phyloP scores from a whole-genome alignment of 2,329 filamentous ascomycete species.

The Calonectria pseudoturangicola region DNA sequence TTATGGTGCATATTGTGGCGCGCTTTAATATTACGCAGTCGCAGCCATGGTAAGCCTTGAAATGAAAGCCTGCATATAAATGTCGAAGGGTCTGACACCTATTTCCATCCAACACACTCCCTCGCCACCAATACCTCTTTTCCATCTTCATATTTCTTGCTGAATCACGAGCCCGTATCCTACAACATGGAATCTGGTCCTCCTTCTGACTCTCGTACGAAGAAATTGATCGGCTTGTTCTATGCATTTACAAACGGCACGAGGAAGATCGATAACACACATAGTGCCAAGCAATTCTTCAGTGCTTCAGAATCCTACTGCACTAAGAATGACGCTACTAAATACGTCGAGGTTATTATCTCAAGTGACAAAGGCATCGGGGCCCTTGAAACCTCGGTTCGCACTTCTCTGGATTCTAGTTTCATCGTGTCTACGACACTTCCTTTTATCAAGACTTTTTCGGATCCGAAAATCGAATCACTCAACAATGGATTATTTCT shows the following conservation, averaged over 20 bases:
- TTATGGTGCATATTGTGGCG: background rate
- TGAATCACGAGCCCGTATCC: background rate
- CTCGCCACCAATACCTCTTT: too few relatives aligned
- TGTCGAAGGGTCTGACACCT: background rate
- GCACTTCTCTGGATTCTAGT: constrained; percentile 46
- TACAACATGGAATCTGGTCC: constrained; percentile 36
- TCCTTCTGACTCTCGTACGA: constrained; percentile 36
- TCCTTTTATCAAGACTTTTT: constrained; percentile 42
- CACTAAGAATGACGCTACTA: constrained; percentile 40
- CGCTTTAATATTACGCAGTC: background rate
- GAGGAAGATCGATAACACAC: constrained; percentile 37
- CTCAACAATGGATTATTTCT: constrained; percentile 50
- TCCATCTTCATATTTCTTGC: background rate
- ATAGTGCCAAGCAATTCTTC: constrained; percentile 54
- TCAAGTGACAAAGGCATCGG: constrained; percentile 47
- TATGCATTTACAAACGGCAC: constrained; percentile 45
- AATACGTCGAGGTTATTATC: constrained; percentile 55
- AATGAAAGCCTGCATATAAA: background rate
- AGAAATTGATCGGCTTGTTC: constrained; percentile 44
- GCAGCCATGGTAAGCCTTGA: background rate
- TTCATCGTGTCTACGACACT: constrained; percentile 55
- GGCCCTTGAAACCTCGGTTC: constrained; percentile 52
- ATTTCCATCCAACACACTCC: background rate
- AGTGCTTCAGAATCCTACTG: constrained; percentile 47
- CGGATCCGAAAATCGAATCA: constrained; percentile 40